A percentile compares a stretch with the other conserved stretches of the same genome.
These are phyloP conservation scores for Dactylonectria estremocensis DNA, from an alignment of 2,329 filamentous ascomycete species.

Conservation along the genomic window DNA sequence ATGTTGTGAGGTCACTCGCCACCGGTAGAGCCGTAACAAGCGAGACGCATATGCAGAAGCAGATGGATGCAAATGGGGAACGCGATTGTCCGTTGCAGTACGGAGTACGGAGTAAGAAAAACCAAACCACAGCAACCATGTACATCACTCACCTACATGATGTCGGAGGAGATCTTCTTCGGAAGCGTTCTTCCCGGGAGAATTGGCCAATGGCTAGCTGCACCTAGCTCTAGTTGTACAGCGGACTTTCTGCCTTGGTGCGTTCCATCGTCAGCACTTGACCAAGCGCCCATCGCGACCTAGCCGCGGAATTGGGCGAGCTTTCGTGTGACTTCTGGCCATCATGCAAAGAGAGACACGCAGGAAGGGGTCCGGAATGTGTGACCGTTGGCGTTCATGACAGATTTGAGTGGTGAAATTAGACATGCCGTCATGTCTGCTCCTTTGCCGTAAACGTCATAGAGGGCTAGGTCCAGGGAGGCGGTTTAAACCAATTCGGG, in stretches of 20 bases:
- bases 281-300: conserved; percentile 6
- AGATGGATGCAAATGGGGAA: neutral
- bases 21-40: conserved; percentile 2
- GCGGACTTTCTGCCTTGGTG: conserved; percentile 6
- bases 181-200: conserved; percentile 25
- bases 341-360: neutral
- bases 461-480: neutral
- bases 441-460: neutral
- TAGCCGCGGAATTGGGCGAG: conserved; percentile 13
- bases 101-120: too few species aligned
- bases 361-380: neutral
- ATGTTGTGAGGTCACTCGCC: neutral
- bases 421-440: conserved; percentile 13
- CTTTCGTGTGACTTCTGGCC: conserved; percentile 3
- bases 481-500: conserved; percentile 38
- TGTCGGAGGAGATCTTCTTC: conserved; percentile 21
- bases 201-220: conserved; percentile 39
- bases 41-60: conserved; percentile 10
- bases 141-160: neutral
- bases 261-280: conserved; percentile 24
- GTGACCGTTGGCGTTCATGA: conserved; percentile 7
- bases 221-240: conserved; percentile 31
- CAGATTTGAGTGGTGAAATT: conserved; percentile 20
- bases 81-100: conserved; percentile 2
- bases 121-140: conserved; percentile 12